A percentile compares a stretch with the other conserved stretches of the same genome.
These are phyloP conservation scores for Candida arabinofermentans DNA, from an alignment of 805 yeast genomes.

Conservation along the genomic window DNA sequence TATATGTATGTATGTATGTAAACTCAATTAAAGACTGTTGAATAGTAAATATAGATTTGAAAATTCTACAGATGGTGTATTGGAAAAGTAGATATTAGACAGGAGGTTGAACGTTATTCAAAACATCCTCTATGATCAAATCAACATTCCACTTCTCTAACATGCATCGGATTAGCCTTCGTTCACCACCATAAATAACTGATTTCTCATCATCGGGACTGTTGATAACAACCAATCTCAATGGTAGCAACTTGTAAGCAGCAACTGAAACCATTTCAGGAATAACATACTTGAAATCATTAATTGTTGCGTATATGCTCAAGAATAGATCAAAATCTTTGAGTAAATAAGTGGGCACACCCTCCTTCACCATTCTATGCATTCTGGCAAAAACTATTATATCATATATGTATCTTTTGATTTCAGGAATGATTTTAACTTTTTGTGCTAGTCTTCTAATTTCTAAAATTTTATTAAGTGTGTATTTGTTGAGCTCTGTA, in stretches of 20 bases:
- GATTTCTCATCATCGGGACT: constrained; percentile 46
- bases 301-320: constrained; percentile 39
- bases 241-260: constrained; percentile 44
- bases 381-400: constrained; percentile 47
- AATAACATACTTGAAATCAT: constrained; percentile 39
- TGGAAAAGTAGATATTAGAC: too few species aligned
- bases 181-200: constrained; percentile 53
- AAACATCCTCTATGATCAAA: constrained; percentile 47
- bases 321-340: constrained; percentile 39
- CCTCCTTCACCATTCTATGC: constrained; percentile 51
- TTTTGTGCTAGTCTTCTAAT: not conserved
- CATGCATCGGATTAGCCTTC: constrained; percentile 36
- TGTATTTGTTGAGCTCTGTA: not conserved
- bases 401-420: constrained; percentile 53
- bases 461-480: not conserved
- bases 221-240: constrained; percentile 33
- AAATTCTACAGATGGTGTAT: too few species aligned
- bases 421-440: constrained; percentile 45
- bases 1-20: not conserved
- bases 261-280: constrained; percentile 52
- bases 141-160: constrained; percentile 43
- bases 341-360: constrained; percentile 45
- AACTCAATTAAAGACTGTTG: not conserved
- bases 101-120: constrained; percentile 50
- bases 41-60: too few species aligned